Conservation (phyloP, 805 yeast species). For the Starmerella floris region DNA sequence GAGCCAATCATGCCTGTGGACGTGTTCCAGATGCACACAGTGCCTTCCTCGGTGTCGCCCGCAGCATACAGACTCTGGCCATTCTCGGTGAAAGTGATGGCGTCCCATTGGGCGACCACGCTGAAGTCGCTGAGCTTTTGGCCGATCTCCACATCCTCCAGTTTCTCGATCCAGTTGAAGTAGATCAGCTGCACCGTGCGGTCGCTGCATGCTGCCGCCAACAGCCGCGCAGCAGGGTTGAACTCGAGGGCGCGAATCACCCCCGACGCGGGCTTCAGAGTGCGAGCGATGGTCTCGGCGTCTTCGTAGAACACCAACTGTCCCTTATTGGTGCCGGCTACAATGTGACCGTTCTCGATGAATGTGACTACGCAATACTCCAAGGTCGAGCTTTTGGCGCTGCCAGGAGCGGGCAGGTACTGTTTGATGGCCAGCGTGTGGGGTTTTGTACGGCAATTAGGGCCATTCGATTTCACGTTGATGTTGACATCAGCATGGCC, state of each 20-base stretch:
- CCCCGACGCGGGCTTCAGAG: conserved; percentile 5
- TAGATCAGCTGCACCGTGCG: conserved; percentile 11
- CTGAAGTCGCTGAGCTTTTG: conserved; percentile 11
- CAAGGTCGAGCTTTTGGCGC: conserved; percentile 1
- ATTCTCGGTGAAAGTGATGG: conserved; percentile 9
- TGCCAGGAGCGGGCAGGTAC: not conserved
- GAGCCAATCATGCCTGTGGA: conserved; percentile 3
- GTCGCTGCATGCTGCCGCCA: conserved; percentile 13
- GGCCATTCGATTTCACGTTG: too few species aligned
- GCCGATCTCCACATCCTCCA: conserved; percentile 3
- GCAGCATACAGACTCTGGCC: conserved; percentile 16
- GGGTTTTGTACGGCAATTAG: too few species aligned
- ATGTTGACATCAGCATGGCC: too few species aligned
- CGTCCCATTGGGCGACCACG: conserved; percentile 9
- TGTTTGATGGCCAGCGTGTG: not conserved
- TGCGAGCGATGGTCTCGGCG: not conserved
- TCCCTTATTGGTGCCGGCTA: conserved; percentile 13
- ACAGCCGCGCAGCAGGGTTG: conserved; percentile 1
- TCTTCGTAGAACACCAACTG: conserved; percentile 4
- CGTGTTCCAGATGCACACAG: conserved; percentile 13
- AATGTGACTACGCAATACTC: conserved; percentile 1
- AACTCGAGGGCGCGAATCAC: conserved; percentile 6
- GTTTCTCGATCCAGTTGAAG: conserved; percentile 1
- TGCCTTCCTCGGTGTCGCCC: conserved; percentile 8
- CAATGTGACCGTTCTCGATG: not conserved